These are phyloP conservation scores for Sambucus nigra DNA, from an alignment of 129 eudicot genomes.

Conservation along the genomic window DNA sequence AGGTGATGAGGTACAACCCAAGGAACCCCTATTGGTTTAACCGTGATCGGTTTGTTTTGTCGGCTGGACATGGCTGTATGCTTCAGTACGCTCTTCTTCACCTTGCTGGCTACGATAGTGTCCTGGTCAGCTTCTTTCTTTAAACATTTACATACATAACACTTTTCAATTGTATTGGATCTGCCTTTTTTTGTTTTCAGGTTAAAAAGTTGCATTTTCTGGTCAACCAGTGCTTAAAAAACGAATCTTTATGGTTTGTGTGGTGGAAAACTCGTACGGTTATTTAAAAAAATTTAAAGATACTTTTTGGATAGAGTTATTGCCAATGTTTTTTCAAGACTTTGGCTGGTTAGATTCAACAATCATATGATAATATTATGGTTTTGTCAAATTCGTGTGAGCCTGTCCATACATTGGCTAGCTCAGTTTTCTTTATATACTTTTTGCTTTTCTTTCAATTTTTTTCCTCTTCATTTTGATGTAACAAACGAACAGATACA, in stretches of 20 bases:
- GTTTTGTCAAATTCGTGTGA: background rate
- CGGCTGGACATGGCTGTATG: constrained; percentile 99
- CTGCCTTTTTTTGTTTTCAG: constrained; percentile 10
- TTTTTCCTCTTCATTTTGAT: no score
- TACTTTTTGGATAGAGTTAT: background rate
- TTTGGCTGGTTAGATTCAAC: background rate
- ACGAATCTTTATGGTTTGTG: background rate
- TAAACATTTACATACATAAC: background rate
- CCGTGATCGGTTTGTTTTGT: constrained; percentile 88
- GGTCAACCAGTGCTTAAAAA: no score
- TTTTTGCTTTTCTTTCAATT: background rate
- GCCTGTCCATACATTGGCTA: background rate
- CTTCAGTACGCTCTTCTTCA: constrained; percentile 96
- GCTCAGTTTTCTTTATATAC: background rate
- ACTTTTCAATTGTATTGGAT: constrained; percentile 11
- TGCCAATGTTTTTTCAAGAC: background rate
- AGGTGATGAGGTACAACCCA: constrained; percentile 90
- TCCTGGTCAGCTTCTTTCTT: constrained; percentile 28
- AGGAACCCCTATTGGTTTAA: constrained; percentile 97
- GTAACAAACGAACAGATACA: no score
- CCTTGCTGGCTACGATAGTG: constrained; percentile 85
- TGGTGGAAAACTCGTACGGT: background rate
- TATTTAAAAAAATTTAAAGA: background rate
- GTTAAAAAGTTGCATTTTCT: constrained; percentile 4
- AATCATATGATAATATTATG: no score